Conservation (phyloP, 441 rosid species). For the Mallotus japonicus region DNA sequence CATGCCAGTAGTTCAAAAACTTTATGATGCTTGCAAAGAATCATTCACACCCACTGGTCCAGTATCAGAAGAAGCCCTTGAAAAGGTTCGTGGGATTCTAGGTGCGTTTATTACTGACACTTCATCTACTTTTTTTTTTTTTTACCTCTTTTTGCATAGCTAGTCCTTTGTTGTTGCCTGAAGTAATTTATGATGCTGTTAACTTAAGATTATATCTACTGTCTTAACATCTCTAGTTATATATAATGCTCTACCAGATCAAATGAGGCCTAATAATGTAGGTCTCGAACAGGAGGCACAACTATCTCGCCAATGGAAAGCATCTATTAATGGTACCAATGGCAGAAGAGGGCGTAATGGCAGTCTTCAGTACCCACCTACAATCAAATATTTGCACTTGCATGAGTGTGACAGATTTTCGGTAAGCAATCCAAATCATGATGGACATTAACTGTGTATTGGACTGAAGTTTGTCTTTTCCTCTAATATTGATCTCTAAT, state of each 20-base stretch:
- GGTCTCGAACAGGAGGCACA: conserved; percentile 98
- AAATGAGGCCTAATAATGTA: conserved; percentile 94
- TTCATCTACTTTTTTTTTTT: neutral
- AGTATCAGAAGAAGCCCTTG: conserved; percentile 47
- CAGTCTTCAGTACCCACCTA: conserved; percentile 51
- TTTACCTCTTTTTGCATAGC: neutral
- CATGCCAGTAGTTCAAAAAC: conserved; percentile 43
- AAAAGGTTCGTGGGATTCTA: conserved; percentile 39
- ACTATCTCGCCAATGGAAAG: conserved; percentile 64
- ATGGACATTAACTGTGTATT: conserved; percentile 5
- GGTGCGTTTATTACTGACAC: conserved; percentile 24
- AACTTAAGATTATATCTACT: neutral
- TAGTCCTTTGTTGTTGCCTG: neutral
- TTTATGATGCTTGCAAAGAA: conserved; percentile 44
- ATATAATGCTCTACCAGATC: conserved; percentile 53
- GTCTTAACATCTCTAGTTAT: conserved; percentile 13
- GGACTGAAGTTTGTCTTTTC: conserved; percentile 3
- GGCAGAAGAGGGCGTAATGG: conserved; percentile 50
- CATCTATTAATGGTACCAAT: conserved; percentile 41
- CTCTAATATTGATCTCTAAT: neutral
- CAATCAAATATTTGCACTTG: conserved; percentile 81
- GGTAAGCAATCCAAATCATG: conserved; percentile 45
- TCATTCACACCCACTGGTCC: conserved; percentile 51
- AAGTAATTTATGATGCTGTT: neutral
- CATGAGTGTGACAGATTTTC: conserved; percentile 96